Evolutionary conservation across 495 filamentous ascomycete genomes (phyloP).

Genomic region (Pseudevernia furfuracea): DNA sequence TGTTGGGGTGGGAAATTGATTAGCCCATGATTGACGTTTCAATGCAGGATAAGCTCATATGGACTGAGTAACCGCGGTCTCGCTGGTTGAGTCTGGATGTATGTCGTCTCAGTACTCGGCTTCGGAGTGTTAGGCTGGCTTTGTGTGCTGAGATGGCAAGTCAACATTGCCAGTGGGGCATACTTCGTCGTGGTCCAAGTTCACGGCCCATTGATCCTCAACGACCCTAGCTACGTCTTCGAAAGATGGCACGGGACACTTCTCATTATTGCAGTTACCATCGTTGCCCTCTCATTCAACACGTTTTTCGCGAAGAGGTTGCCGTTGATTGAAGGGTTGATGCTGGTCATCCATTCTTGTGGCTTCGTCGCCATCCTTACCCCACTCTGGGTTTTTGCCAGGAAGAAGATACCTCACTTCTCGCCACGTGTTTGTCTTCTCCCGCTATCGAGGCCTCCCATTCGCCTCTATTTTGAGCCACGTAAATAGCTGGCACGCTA

Average conservation of each 20-base stretch:
- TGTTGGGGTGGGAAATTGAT: too few relatives aligned
- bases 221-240: conserved; percentile 28
- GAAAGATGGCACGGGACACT: conserved; percentile 36
- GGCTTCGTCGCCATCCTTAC: conserved; percentile 39
- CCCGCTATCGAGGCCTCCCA: too few relatives aligned
- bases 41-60: too few relatives aligned
- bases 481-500: too few relatives aligned
- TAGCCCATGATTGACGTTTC: too few relatives aligned
- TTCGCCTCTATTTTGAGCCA: too few relatives aligned
- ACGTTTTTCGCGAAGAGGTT: conserved; percentile 30
- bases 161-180: conserved; percentile 9
- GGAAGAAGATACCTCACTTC: conserved; percentile 19
- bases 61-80: too few relatives aligned
- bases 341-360: conserved; percentile 32
- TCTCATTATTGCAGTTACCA: conserved; percentile 29
- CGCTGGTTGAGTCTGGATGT: too few relatives aligned
- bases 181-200: conserved; percentile 16
- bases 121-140: conserved; percentile 16
- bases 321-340: conserved; percentile 30
- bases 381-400: conserved; percentile 25
- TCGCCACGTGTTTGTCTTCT: too few relatives aligned
- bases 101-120: too few relatives aligned
- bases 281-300: conserved; percentile 30
- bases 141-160: conserved; percentile 20
- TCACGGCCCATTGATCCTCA: conserved; percentile 26